A percentile compares a stretch with the other conserved stretches of the same genome.
phyloP scores from a whole-genome alignment of 2,329 filamentous ascomycete species.

The Ciborinia camelliae region DNA sequence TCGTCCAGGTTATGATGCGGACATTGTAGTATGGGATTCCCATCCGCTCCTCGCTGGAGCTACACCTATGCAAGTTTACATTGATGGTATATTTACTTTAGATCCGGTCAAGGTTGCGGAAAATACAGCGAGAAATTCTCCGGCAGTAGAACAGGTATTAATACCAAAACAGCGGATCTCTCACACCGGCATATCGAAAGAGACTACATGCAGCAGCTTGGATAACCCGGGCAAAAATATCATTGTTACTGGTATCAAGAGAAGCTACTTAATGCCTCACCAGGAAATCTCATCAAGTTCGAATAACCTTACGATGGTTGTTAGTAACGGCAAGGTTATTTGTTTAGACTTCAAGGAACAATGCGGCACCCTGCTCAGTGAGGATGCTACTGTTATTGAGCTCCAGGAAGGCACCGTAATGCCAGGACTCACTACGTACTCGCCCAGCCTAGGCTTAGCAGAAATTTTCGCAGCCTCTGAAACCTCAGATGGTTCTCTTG shows the following conservation, averaged over 20 bases:
- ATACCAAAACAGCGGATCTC: conserved; percentile 26
- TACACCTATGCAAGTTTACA: conserved; percentile 46
- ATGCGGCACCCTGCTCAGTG: conserved; percentile 34
- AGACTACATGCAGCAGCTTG: conserved; percentile 20
- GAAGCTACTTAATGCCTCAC: conserved; percentile 38
- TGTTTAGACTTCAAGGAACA: conserved; percentile 39
- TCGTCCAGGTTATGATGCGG: conserved; percentile 47
- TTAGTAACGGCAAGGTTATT: conserved; percentile 42
- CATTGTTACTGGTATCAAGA: conserved; percentile 41
- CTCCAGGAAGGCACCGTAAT: conserved; percentile 48
- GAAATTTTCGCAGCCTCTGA: conserved; percentile 47
- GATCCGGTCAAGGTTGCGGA: conserved; percentile 37
- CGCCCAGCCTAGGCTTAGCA: conserved; percentile 46
- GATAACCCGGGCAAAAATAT: conserved; percentile 30
- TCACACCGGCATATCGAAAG: conserved; percentile 11
- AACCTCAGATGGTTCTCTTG: conserved; percentile 47
- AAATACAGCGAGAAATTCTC: conserved; percentile 27
- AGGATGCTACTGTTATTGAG: conserved; percentile 35
- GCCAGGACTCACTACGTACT: conserved; percentile 49
- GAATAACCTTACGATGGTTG: conserved; percentile 40
- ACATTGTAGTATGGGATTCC: conserved; percentile 49
- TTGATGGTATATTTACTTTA: conserved; percentile 44
- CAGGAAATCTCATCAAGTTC: conserved; percentile 14
- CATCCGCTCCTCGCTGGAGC: conserved; percentile 47
- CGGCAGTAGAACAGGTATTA: neutral